Percentiles rank a stretch among this genome's conserved stretches.
These are phyloP conservation scores for Amauroascus niger DNA, from an alignment of 2,329 filamentous ascomycete genomes.

Conservation along the genomic window DNA sequence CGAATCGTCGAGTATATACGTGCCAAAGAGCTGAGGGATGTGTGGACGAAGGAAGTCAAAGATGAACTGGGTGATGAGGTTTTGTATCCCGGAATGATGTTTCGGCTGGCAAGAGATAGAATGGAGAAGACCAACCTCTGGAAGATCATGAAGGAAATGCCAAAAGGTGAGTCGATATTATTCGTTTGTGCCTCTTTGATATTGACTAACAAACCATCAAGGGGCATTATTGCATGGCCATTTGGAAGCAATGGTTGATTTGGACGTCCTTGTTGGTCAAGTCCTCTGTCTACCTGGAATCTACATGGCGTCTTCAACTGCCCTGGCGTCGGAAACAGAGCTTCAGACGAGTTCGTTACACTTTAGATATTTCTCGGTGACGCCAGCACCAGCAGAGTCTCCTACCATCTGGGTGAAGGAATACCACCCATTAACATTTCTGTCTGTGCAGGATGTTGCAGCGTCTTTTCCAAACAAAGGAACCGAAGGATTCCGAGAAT, in stretches of 20 bases:
- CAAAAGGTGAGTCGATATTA: slow-evolving; percentile 54
- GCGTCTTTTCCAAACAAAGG: slow-evolving; percentile 65
- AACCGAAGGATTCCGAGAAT: slow-evolving; percentile 59
- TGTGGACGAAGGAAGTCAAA: slow-evolving; percentile 71
- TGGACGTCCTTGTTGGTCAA: slow-evolving; percentile 65
- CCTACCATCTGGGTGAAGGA: slow-evolving; percentile 51
- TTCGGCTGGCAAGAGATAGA: slow-evolving; percentile 66
- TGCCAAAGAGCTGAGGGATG: slow-evolving; percentile 59
- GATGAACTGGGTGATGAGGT: slow-evolving; percentile 52
- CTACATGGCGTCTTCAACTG: slow-evolving; percentile 53
- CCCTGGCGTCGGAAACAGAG: slow-evolving; percentile 47
- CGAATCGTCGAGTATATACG: slow-evolving; percentile 72
- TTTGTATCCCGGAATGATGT: slow-evolving; percentile 86
- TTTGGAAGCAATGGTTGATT: slow-evolving; percentile 81
- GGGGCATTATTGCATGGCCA: slow-evolving; percentile 69
- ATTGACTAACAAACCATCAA: background rate
- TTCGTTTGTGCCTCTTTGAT: background rate
- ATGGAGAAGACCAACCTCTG: slow-evolving; percentile 81
- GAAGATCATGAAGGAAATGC: slow-evolving; percentile 79
- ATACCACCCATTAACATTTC: slow-evolving; percentile 51
- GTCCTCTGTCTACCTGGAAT: slow-evolving; percentile 63
- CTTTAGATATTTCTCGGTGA: slow-evolving; percentile 52
- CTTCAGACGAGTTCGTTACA: slow-evolving; percentile 47
- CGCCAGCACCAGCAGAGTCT: slow-evolving; percentile 35
- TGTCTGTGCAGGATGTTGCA: slow-evolving; percentile 55